Conservation (phyloP, 306 rosid genomes). For the Glycine soja region DNA sequence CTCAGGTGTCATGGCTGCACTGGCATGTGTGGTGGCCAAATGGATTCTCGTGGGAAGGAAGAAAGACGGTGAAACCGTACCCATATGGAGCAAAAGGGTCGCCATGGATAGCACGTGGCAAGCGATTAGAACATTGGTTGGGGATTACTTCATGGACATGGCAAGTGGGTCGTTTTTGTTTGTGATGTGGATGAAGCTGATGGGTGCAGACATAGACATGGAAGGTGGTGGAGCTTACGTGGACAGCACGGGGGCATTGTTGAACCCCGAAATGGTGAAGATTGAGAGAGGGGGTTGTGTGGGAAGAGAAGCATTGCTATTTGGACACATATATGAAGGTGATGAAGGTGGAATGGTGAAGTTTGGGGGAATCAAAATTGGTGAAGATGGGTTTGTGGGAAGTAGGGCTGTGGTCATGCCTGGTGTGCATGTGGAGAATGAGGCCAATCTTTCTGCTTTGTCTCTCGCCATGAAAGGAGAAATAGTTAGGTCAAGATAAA, state of each 20-base stretch:
- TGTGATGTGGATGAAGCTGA: constrained; percentile 81
- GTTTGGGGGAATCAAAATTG: constrained; percentile 76
- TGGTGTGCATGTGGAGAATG: constrained; percentile 72
- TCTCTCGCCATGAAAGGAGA: constrained; percentile 92
- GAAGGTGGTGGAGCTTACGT: constrained; percentile 66
- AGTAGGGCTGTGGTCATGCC: constrained; percentile 90
- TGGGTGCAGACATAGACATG: constrained; percentile 77
- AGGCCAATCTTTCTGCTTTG: constrained; percentile 63
- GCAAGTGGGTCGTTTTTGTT: constrained; percentile 71
- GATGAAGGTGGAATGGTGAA: constrained; percentile 82
- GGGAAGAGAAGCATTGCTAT: constrained; percentile 84
- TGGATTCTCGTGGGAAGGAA: constrained; percentile 74
- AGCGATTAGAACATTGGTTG: constrained; percentile 75
- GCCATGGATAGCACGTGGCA: constrained; percentile 87
- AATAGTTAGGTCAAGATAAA: constrained; percentile 57
- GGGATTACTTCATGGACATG: constrained; percentile 89
- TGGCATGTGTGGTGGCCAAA: constrained; percentile 72
- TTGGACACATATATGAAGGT: constrained; percentile 92
- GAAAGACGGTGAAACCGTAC: constrained; percentile 63
- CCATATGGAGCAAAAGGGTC: constrained; percentile 68
- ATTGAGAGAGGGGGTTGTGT: constrained; percentile 79
- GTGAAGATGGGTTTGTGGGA: constrained; percentile 83
- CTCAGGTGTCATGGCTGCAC: constrained; percentile 70
- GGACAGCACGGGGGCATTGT: constrained; percentile 78
- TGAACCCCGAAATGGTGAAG: constrained; percentile 95